Conservation (phyloP, 108 stramenopile genomes). For the Pseudonitzschia multiseries region DNA sequence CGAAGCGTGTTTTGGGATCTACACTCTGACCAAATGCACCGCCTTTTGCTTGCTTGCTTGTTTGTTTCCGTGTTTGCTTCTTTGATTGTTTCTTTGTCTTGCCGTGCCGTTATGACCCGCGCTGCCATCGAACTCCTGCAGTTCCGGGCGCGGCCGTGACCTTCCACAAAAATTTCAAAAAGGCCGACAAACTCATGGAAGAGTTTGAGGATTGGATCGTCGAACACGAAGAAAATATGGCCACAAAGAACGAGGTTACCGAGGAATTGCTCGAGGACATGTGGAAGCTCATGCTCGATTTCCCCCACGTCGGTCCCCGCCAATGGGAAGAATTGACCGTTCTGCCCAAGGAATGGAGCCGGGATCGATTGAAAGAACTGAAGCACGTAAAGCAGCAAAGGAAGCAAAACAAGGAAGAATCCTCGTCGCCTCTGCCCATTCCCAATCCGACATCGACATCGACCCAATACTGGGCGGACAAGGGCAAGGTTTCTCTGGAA, state of each 20-base stretch:
- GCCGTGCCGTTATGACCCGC: background rate
- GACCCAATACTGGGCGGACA: conserved; percentile 26
- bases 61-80: background rate
- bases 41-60: background rate
- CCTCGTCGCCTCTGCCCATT: conserved; percentile 1
- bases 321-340: conserved; percentile 18
- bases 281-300: conserved; percentile 36
- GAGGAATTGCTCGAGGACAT: conserved; percentile 33
- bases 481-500: conserved; percentile 37
- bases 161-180: conserved; percentile 37
- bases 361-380: conserved; percentile 1
- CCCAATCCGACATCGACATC: conserved; percentile 4
- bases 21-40: background rate
- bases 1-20: too few relatives aligned
- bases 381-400: background rate
- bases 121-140: background rate
- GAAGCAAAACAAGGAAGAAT: background rate
- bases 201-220: conserved; percentile 32
- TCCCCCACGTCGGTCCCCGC: conserved; percentile 29
- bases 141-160: conserved; percentile 44
- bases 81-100: background rate
- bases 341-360: conserved; percentile 30
- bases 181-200: conserved; percentile 42
- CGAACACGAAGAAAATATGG: conserved; percentile 15
- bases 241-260: conserved; percentile 14